phyloP scores from a whole-genome alignment of 352 stramenopile species.

The Pilasporangium apinafurcum region DNA sequence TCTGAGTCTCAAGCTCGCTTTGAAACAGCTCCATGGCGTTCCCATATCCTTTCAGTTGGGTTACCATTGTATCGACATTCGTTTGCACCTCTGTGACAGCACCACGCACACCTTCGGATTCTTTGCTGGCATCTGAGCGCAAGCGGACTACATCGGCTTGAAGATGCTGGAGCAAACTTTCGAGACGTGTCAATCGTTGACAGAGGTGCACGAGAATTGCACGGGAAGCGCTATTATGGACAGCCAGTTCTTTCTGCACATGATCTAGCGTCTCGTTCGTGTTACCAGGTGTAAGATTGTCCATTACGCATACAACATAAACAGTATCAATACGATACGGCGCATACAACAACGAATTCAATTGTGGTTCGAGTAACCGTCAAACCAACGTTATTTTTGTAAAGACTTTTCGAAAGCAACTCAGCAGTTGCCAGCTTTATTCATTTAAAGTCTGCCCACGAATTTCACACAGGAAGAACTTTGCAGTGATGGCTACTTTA shows the following conservation, averaged over 20 bases:
- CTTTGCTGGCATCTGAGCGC: conserved; percentile 24
- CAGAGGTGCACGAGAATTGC: conserved; percentile 61
- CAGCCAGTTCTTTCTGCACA: conserved; percentile 41
- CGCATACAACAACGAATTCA: too few species aligned
- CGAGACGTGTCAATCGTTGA: conserved; percentile 44
- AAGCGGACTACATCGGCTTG: conserved; percentile 34
- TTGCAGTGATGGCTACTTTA: conserved; percentile 12
- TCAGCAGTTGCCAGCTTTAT: too few species aligned
- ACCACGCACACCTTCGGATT: conserved; percentile 31
- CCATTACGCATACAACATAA: too few species aligned
- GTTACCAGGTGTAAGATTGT: too few species aligned
- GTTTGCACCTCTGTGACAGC: conserved; percentile 38
- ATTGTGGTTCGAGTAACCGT: too few species aligned
- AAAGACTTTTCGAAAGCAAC: too few species aligned
- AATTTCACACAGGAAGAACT: too few species aligned
- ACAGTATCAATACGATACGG: too few species aligned
- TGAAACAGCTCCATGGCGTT: conserved; percentile 60
- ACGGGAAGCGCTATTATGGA: conserved; percentile 47
- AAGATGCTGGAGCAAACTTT: conserved; percentile 30
- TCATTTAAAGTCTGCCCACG: too few species aligned
- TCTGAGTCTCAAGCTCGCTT: conserved; percentile 52
- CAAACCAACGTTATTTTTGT: too few species aligned
- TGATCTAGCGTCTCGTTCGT: conserved; percentile 27
- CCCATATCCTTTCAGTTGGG: conserved; percentile 49
- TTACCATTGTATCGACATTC: conserved; percentile 39